Evolutionary conservation across 805 yeast genomes (phyloP).

Genomic region (Cyberlindnera misumaiensis): DNA sequence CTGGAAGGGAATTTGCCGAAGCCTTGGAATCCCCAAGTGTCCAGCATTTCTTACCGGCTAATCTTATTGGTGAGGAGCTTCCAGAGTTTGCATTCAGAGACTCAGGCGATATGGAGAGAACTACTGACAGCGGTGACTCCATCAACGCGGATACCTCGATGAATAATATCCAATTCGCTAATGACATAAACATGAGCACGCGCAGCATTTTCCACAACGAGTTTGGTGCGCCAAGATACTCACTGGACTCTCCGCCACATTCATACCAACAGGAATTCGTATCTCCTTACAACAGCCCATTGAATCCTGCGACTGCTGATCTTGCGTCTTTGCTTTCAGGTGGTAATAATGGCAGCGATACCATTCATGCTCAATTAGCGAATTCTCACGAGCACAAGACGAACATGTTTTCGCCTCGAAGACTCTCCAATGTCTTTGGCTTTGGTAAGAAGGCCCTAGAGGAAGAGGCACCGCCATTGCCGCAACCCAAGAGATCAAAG

Average conservation of each 20-base stretch:
- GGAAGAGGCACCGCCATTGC: background rate
- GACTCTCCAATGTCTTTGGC: constrained; percentile 24
- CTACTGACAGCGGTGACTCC: constrained; percentile 3
- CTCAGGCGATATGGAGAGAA: background rate
- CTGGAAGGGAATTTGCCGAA: constrained; percentile 3
- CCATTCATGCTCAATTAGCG: constrained; percentile 1
- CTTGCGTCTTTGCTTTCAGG: constrained; percentile 18
- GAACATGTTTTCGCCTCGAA: constrained; percentile 24
- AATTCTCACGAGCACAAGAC: background rate
- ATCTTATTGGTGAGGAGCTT: constrained; percentile 24
- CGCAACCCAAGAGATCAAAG: constrained; percentile 17
- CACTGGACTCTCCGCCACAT: constrained; percentile 17
- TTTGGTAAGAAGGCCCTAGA: constrained; percentile 21
- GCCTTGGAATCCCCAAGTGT: constrained; percentile 28
- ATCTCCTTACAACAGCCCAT: constrained; percentile 20
- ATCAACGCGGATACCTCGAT: constrained; percentile 5
- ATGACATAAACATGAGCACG: constrained; percentile 11
- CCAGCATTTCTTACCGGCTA: constrained; percentile 30
- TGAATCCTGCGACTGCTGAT: constrained; percentile 16
- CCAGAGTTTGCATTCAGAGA: constrained; percentile 8
- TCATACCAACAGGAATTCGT: constrained; percentile 15
- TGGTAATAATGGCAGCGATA: constrained; percentile 8
- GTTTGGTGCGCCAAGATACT: constrained; percentile 11
- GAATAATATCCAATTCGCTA: constrained; percentile 1
- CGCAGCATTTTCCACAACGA: constrained; percentile 16